Base-by-base conservation (phyloP, 208 protist species). In the Vickermania ingenoplastis region DNA sequence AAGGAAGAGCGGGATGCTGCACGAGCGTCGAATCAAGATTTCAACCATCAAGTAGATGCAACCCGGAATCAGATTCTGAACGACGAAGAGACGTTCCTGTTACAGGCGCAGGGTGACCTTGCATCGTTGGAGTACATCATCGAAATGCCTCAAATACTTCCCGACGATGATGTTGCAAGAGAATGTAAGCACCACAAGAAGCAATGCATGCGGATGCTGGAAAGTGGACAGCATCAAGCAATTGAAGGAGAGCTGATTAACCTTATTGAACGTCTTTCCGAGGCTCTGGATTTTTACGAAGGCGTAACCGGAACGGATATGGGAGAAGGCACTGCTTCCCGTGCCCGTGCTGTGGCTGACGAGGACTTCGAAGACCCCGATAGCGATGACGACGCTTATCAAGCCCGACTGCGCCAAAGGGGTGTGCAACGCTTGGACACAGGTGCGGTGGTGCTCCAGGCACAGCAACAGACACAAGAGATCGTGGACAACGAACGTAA, bases 41-140 rank as follows among this genome's bases (percentile, higher is more conserved):
- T 79, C 25, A 56, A 75, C 60, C 60, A 65, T 23, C 51, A 71
- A 17, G 48, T 58, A 3, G 53, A 66, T 7, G 63, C 61, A 13
- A 79, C 80, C 59, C 82, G 69, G 25, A 86, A 84, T 63, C 73
- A 89, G 5, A 66, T 76, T 21, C 64, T 91, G 21, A 74, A 80
- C 54, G 74, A 79, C 21, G 69, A 79, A 53, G 85, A 95, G 21
- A 79, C 85, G 3, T 52, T 95, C 23, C 51, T 95, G 45, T 67
- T 92, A 56, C 58, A 89, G 63, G 80, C 69, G 53, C 89, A 95
- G 69, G 83, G 85, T 14, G 89, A 95, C 62, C 64, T 95, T 25
- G 83, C 79, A 14, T 91, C 83, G 1, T 77, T 95, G 5, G 89
- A 95, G 73, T 95, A 95, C 61, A 70, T 77, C 5, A 72, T 95